Evolutionary conservation across 176 grass and related monocot genomes (phyloP).

Genomic region (Avena sativa): DNA sequence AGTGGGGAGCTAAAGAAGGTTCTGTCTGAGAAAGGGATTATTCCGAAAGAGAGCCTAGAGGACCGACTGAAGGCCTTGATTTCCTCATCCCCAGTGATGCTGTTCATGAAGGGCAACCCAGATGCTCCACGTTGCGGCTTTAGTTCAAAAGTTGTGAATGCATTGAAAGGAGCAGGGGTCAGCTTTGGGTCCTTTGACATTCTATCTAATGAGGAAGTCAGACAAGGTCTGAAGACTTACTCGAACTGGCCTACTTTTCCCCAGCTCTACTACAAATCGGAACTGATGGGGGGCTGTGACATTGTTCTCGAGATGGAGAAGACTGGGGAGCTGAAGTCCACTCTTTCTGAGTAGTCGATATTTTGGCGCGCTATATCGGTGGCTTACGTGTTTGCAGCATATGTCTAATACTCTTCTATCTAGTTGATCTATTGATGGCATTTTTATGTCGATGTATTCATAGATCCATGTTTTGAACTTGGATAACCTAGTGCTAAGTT

Average conservation of each 20-base stretch:
- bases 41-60: constrained; percentile 58
- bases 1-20: constrained; percentile 87
- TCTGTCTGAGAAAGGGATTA: constrained; percentile 69
- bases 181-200: constrained; percentile 91
- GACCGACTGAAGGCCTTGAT: constrained; percentile 59
- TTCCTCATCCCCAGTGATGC: constrained; percentile 69
- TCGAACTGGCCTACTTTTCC: constrained; percentile 97
- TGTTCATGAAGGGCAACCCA: constrained; percentile 97
- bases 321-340: constrained; percentile 71
- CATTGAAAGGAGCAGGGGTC: constrained; percentile 68
- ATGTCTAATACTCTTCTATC: not conserved
- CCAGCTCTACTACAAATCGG: constrained; percentile 95
- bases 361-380: not conserved
- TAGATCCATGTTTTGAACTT: constrained; percentile 40
- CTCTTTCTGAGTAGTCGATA: constrained; percentile 55
- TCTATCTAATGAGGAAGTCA: constrained; percentile 75
- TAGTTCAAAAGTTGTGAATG: constrained; percentile 91
- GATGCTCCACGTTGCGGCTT: constrained; percentile 83
- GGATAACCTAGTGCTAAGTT: constrained; percentile 37
- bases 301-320: constrained; percentile 86
- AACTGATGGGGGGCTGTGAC: constrained; percentile 91
- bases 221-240: constrained; percentile 88
- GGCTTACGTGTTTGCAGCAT: constrained; percentile 26
- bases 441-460: constrained; percentile 42
- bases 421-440: constrained; percentile 12